These are phyloP conservation scores for Apium graveolens DNA, from an alignment of 129 eudicot genomes.

Conservation along the genomic window DNA sequence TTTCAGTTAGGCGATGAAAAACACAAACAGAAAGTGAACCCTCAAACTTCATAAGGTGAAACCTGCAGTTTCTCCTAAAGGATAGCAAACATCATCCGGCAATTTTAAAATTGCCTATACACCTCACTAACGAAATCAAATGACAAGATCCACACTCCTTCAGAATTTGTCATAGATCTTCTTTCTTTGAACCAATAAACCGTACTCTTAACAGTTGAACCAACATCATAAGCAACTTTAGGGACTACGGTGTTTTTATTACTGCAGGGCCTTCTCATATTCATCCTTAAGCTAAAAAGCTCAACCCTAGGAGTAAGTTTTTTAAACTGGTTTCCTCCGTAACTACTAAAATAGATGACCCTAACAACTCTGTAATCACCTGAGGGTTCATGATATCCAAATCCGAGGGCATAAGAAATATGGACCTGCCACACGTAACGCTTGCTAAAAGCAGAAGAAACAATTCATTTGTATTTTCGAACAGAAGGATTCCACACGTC, in stretches of 20 bases:
- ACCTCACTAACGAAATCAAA: conserved; percentile 5
- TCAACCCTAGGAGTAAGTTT: neutral
- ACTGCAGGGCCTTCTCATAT: neutral
- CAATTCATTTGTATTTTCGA: neutral
- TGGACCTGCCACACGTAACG: rapidly evolving
- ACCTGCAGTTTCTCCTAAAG: neutral
- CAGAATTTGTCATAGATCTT: neutral
- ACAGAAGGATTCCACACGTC: neutral
- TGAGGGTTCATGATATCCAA: neutral
- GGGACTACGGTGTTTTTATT: neutral
- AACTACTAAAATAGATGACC: neutral
- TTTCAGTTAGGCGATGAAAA: too few relatives aligned
- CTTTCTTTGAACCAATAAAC: conserved; percentile 1
- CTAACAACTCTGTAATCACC: neutral
- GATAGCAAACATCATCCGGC: neutral
- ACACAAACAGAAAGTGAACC: neutral
- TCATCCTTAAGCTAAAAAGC: neutral
- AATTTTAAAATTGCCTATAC: neutral
- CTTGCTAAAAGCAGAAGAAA: neutral
- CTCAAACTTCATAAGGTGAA: neutral
- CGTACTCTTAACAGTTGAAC: neutral
- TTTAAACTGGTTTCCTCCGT: neutral
- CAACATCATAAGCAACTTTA: neutral
- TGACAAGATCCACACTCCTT: neutral
- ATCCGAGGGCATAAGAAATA: neutral